phyloP scores from a whole-genome alignment of 768 basidiomycete species.

The Clitopilus hobsonii region DNA sequence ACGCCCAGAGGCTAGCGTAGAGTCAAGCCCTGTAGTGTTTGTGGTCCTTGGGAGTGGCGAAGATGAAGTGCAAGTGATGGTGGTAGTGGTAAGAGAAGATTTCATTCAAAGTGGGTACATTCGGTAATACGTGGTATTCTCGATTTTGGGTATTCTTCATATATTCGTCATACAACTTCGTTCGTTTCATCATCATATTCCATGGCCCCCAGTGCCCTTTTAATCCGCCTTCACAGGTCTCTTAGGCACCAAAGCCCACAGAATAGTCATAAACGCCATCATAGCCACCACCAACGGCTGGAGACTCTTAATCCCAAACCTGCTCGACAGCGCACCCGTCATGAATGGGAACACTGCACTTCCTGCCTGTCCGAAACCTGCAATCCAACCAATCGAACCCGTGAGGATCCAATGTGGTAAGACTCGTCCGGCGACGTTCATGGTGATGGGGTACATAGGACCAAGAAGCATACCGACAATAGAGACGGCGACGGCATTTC shows the following conservation, averaged over 20 bases:
- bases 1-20: too few species aligned
- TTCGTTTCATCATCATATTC: background rate
- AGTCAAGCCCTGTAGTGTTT: too few species aligned
- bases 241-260: conserved; percentile 51
- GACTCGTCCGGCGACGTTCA: conserved; percentile 66
- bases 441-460: conserved; percentile 69
- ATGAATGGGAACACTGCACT: conserved; percentile 71
- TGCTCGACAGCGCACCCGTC: conserved; percentile 62
- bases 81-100: too few species aligned
- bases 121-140: too few species aligned
- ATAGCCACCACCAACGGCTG: conserved; percentile 63
- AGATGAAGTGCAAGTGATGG: too few species aligned
- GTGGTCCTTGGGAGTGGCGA: too few species aligned
- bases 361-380: conserved; percentile 67
- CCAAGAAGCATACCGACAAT: conserved; percentile 68
- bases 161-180: too few species aligned
- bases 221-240: conserved; percentile 13
- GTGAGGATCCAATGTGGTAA: conserved; percentile 68
- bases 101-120: too few species aligned
- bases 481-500: conserved; percentile 58
- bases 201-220: background rate
- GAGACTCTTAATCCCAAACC: conserved; percentile 54
- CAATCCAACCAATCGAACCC: conserved; percentile 64
- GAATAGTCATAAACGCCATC: conserved; percentile 53
- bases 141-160: too few species aligned